phyloP scores from a whole-genome alignment of 2,329 filamentous ascomycete species.

The Elsinoe ampelina region DNA sequence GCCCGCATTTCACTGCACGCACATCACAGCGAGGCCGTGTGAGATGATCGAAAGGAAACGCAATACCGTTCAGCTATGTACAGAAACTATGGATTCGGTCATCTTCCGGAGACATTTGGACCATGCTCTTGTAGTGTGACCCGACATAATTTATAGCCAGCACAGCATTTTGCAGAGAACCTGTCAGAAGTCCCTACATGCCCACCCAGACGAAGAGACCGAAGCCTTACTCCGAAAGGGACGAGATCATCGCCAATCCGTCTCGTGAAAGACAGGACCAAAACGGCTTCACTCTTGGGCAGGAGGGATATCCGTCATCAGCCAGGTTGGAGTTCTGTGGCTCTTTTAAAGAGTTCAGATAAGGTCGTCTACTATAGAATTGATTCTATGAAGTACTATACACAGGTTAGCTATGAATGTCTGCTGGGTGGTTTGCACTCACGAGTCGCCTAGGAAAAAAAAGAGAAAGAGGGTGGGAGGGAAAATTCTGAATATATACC shows the following conservation, averaged over 20 bases:
- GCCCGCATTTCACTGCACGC: too few species aligned
- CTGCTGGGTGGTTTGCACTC: neutral
- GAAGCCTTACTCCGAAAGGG: slow-evolving; percentile 16
- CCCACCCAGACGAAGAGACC: slow-evolving; percentile 17
- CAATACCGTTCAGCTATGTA: too few species aligned
- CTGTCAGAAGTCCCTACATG: slow-evolving; percentile 18
- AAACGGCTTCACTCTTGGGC: slow-evolving; percentile 70
- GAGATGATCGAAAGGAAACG: too few species aligned
- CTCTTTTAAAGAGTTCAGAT: slow-evolving; percentile 88
- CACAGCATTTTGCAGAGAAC: neutral
- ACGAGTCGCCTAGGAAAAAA: slow-evolving; percentile 17
- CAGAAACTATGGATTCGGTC: too few species aligned
- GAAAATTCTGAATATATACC: slow-evolving; percentile 11
- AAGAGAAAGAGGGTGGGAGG: slow-evolving; percentile 15
- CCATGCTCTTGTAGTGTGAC: too few species aligned
- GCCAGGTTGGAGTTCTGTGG: slow-evolving; percentile 89
- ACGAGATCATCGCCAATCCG: slow-evolving; percentile 19
- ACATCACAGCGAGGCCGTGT: too few species aligned
- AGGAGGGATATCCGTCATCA: slow-evolving; percentile 80
- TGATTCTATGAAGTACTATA: slow-evolving; percentile 57
- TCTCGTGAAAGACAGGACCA: slow-evolving; percentile 7
- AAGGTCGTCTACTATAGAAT: slow-evolving; percentile 95
- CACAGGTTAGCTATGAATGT: neutral
- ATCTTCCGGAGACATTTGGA: too few species aligned
- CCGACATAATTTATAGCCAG: neutral